Evolutionary conservation across 1,284 basidiomycete genomes (phyloP).

Genomic region (Clitocybe nebularis): DNA sequence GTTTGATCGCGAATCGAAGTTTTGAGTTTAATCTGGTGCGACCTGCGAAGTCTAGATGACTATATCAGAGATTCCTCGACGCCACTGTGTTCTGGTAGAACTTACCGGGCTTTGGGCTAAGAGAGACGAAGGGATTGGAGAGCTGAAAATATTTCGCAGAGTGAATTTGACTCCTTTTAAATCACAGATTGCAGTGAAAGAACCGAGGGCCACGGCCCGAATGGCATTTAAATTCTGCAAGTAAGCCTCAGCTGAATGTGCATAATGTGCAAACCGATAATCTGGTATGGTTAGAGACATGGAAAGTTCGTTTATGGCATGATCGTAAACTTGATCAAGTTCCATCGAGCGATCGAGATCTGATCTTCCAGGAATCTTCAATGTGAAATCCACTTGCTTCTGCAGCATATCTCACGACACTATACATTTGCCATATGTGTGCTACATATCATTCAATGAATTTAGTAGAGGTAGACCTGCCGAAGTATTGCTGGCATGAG

Average conservation of each 20-base stretch:
- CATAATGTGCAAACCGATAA: conserved; percentile 9
- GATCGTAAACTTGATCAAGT: neutral
- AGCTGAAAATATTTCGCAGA: too few species aligned
- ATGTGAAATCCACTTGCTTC: too few species aligned
- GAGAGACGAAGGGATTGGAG: too few species aligned
- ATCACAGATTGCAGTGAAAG: conserved; percentile 11
- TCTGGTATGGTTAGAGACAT: conserved; percentile 2
- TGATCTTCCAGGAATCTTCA: too few species aligned
- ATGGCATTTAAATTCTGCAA: conserved; percentile 3
- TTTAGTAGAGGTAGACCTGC: too few species aligned
- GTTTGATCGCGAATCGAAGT: conserved; percentile 33
- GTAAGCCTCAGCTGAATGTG: conserved; percentile 5
- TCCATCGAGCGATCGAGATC: too few species aligned
- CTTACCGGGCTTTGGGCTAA: too few species aligned
- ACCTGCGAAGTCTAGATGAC: conserved; percentile 23
- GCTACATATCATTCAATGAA: too few species aligned
- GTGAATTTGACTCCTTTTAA: conserved; percentile 17
- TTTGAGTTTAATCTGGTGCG: conserved; percentile 30
- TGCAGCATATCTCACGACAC: too few species aligned
- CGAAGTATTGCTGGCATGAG: too few species aligned
- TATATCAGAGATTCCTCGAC: conserved; percentile 23
- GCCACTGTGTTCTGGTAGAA: too few species aligned
- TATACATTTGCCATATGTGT: too few species aligned
- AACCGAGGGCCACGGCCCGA: conserved; percentile 20
- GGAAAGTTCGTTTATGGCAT: neutral